These are phyloP conservation scores for Metschnikowia baotianmanensis DNA, from an alignment of 805 yeast genomes.

Conservation along the genomic window DNA sequence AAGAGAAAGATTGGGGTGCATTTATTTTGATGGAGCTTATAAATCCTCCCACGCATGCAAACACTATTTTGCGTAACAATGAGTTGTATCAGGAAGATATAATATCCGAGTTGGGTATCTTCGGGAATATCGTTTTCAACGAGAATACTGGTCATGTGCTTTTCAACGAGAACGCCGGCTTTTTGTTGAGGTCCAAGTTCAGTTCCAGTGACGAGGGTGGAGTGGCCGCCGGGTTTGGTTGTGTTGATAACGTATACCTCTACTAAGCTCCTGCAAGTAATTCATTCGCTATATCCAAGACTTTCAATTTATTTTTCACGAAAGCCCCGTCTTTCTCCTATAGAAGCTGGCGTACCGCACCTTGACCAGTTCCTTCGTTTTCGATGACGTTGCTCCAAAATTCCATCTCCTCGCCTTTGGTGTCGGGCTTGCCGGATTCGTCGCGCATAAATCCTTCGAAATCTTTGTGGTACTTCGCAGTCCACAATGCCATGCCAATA, in stretches of 20 bases:
- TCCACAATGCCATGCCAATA: constrained; percentile 68
- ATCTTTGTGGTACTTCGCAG: constrained; percentile 33
- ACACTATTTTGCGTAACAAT: constrained; percentile 69
- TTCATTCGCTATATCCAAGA: too few relatives aligned
- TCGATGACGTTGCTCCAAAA: constrained; percentile 3
- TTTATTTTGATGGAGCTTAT: constrained; percentile 94
- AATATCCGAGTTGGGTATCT: constrained; percentile 87
- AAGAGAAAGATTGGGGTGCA: constrained; percentile 78
- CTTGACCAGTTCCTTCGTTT: neutral
- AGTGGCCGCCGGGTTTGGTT: constrained; percentile 98
- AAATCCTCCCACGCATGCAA: constrained; percentile 65
- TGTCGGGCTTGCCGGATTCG: neutral
- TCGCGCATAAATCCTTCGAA: constrained; percentile 5
- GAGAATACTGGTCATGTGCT: constrained; percentile 54
- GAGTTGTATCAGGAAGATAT: constrained; percentile 67
- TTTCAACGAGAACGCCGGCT: constrained; percentile 72
- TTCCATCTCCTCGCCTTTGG: constrained; percentile 4
- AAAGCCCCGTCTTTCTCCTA: neutral
- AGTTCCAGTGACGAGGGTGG: constrained; percentile 94
- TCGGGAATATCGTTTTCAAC: constrained; percentile 80
- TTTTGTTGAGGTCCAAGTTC: constrained; percentile 76
- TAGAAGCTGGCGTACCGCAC: too few relatives aligned
- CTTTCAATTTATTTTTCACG: too few relatives aligned
- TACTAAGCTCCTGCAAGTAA: too few relatives aligned
- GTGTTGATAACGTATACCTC: constrained; percentile 81